Conservation (phyloP, 805 yeast genomes). For the Tetrapisispora fleetii region DNA sequence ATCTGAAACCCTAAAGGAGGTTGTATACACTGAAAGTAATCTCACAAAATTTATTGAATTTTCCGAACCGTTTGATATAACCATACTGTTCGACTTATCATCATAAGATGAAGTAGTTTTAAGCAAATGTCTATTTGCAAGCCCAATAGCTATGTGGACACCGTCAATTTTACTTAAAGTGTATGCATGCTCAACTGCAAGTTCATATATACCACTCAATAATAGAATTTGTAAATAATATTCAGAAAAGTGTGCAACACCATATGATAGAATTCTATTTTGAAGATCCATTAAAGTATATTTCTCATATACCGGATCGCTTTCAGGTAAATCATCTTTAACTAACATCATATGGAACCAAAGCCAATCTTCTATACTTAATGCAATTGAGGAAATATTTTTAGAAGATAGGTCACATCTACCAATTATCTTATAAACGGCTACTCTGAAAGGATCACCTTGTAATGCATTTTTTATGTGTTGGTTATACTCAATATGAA, state of each 20-base stretch:
- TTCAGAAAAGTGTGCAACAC: constrained; percentile 61
- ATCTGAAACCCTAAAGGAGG: constrained; percentile 73
- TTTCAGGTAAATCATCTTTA: constrained; percentile 46
- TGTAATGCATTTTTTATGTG: constrained; percentile 58
- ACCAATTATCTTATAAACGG: constrained; percentile 84
- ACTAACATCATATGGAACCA: constrained; percentile 85
- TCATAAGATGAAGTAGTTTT: constrained; percentile 13
- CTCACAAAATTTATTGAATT: constrained; percentile 41
- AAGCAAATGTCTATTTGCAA: constrained; percentile 64
- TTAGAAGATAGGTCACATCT: constrained; percentile 68
- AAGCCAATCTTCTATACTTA: constrained; percentile 89
- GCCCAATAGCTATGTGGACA: constrained; percentile 78
- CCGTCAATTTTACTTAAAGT: constrained; percentile 70
- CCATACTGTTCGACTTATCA: constrained; percentile 20
- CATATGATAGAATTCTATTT: constrained; percentile 58
- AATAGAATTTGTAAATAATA: constrained; percentile 65
- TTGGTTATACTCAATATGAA: constrained; percentile 75
- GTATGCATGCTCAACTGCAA: constrained; percentile 52
- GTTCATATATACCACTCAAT: constrained; percentile 71
- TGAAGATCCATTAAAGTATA: constrained; percentile 71
- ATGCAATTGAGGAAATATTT: constrained; percentile 56
- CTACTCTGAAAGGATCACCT: constrained; percentile 83
- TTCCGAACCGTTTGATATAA: constrained; percentile 24
- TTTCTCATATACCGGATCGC: constrained; percentile 54
- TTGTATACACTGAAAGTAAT: constrained; percentile 69